These are phyloP conservation scores for Saccharomyces hybrid DNA, from an alignment of 1,139 yeast genomes.

Conservation along the genomic window DNA sequence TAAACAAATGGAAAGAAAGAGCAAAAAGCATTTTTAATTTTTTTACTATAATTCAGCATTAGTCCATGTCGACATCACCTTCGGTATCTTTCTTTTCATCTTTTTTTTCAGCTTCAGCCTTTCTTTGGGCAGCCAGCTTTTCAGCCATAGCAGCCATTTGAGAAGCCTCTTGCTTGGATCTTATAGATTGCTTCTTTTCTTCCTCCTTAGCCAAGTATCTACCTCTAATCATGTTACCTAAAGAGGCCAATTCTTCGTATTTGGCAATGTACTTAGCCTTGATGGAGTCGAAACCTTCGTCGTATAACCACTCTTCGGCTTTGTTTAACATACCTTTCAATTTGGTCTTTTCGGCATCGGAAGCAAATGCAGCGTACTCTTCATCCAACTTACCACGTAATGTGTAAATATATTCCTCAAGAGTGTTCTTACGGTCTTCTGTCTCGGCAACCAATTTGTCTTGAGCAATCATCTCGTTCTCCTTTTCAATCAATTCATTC, in stretches of 20 bases:
- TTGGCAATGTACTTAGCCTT: conserved; percentile 96
- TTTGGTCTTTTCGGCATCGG: conserved; percentile 77
- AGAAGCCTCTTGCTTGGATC: conserved; percentile 80
- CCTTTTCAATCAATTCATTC: conserved; percentile 63
- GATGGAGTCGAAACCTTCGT: conserved; percentile 90
- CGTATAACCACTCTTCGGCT: conserved; percentile 97
- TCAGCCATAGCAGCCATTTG: conserved; percentile 85
- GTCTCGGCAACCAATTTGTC: conserved; percentile 97
- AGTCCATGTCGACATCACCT: conserved; percentile 1
- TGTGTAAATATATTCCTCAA: conserved; percentile 96
- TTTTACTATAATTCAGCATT: not conserved
- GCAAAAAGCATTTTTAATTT: not conserved
- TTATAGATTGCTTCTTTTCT: conserved; percentile 83
- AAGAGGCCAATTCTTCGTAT: conserved; percentile 90
- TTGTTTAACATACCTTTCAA: conserved; percentile 64
- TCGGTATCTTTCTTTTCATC: conserved; percentile 5
- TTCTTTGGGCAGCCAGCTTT: conserved; percentile 78
- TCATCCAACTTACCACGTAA: conserved; percentile 95
- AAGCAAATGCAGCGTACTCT: conserved; percentile 76
- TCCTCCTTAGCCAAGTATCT: conserved; percentile 90
- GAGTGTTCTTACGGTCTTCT: conserved; percentile 95
- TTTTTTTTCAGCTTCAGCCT: conserved; percentile 33
- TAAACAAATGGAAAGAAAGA: not conserved
- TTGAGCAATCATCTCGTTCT: conserved; percentile 71
- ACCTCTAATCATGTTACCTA: conserved; percentile 92